Percentiles rank a stretch among this genome's conserved stretches.
Evolutionary conservation across 495 filamentous ascomycete species (phyloP).

Genomic region (Aspergillus indologenus): DNA sequence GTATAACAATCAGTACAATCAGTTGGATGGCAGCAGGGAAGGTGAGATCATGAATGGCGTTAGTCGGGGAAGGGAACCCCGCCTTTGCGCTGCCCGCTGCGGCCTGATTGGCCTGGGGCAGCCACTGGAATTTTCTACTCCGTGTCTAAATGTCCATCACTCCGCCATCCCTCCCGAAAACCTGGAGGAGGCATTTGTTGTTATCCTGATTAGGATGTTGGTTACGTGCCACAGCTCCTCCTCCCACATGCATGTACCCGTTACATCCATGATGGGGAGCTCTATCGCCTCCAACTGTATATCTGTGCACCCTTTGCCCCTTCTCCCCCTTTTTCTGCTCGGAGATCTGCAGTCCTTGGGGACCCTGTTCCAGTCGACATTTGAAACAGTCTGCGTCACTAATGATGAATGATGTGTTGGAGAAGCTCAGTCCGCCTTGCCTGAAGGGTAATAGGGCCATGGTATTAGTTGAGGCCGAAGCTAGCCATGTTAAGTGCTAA

Average conservation of each 20-base stretch:
- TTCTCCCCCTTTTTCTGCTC: neutral
- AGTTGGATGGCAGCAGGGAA: conserved; percentile 13
- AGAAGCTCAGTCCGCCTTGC: neutral
- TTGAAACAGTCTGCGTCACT: neutral
- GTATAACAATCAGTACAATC: neutral
- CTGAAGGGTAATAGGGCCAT: neutral
- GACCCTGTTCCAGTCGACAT: neutral
- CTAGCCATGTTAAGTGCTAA: neutral
- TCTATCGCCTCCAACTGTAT: neutral
- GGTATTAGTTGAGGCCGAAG: neutral
- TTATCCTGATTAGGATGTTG: neutral
- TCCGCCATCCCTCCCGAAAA: neutral
- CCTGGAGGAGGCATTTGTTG: neutral
- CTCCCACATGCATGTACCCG: no score
- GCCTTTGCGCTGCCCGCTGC: conserved; percentile 9
- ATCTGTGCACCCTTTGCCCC: neutral
- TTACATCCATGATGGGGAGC: no score
- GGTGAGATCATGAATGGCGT: conserved; percentile 25
- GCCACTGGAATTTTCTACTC: neutral
- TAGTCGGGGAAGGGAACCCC: conserved; percentile 22
- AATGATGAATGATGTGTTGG: neutral
- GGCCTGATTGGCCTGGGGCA: conserved; percentile 14
- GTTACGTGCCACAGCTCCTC: neutral
- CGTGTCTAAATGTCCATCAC: neutral
- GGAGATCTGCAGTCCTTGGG: neutral